These are phyloP conservation scores for Geranomyces variabilis DNA, from an alignment of 192 early-diverging fungal species.

Conservation along the genomic window DNA sequence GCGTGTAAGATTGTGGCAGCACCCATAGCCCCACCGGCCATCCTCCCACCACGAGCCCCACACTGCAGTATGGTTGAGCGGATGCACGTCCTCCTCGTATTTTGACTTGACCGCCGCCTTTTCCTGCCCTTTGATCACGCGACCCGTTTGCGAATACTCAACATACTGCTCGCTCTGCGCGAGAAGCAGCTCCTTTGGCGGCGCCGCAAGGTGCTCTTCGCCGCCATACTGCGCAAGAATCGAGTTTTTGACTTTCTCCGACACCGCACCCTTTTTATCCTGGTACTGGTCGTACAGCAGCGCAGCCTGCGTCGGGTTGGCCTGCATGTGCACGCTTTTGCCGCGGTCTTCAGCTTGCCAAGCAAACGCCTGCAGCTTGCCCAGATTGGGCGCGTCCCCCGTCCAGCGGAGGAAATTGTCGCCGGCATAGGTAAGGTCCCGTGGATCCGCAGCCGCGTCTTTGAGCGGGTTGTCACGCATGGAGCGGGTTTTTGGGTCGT, in stretches of 20 bases:
- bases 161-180: conserved; percentile 94
- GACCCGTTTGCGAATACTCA: conserved; percentile 92
- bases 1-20: conserved; percentile 79
- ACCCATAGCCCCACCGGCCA: conserved; percentile 95
- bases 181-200: conserved; percentile 87
- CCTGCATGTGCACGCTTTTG: conserved; percentile 80
- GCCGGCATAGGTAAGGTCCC: conserved; percentile 66
- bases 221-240: conserved; percentile 93
- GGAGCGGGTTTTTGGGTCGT: conserved; percentile 98
- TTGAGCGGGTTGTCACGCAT: conserved; percentile 97
- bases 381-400: conserved; percentile 81
- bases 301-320: conserved; percentile 95
- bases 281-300: conserved; percentile 88
- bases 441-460: conserved; percentile 57
- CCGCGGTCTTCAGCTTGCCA: conserved; percentile 86
- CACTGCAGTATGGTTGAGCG: conserved; percentile 81
- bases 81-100: conserved; percentile 88
- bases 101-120: conserved; percentile 76
- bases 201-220: conserved; percentile 87
- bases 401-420: conserved; percentile 95
- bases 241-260: conserved; percentile 70
- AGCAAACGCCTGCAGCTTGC: conserved; percentile 86
- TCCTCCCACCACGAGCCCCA: conserved; percentile 98
- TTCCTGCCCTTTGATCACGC: conserved; percentile 83
- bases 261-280: conserved; percentile 77